A percentile compares a stretch with the other conserved stretches of the same genome.
phyloP scores from a whole-genome alignment of 371 early-diverging fungal genomes.

The Mortierella sp. region DNA sequence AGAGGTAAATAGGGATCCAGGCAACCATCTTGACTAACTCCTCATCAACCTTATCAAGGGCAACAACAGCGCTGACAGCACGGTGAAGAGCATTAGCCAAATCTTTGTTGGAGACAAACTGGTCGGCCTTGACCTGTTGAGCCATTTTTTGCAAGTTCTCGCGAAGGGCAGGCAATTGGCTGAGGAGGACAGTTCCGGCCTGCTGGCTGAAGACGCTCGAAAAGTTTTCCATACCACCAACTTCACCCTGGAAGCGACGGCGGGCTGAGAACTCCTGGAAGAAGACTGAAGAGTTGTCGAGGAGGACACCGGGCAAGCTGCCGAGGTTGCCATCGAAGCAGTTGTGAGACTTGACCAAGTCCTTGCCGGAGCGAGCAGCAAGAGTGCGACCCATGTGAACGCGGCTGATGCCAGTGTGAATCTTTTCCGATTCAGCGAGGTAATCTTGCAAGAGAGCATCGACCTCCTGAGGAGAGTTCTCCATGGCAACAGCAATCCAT shows the following conservation, averaged over 20 bases:
- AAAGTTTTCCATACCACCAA: constrained; percentile 66
- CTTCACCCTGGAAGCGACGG: constrained; percentile 70
- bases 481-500: constrained; percentile 75
- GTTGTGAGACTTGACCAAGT: constrained; percentile 63
- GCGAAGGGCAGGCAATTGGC: constrained; percentile 61
- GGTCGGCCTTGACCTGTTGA: constrained; percentile 62
- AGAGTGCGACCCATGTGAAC: constrained; percentile 82
- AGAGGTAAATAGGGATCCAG: constrained; percentile 89
- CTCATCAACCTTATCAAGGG: constrained; percentile 64
- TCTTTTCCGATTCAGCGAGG: constrained; percentile 69
- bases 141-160: constrained; percentile 57
- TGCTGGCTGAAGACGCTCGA: constrained; percentile 24
- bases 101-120: constrained; percentile 62
- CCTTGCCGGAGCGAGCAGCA: constrained; percentile 79
- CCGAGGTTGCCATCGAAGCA: constrained; percentile 59
- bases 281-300: constrained; percentile 72
- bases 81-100: constrained; percentile 66
- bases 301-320: constrained; percentile 59
- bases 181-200: constrained; percentile 39
- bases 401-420: constrained; percentile 62
- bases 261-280: constrained; percentile 71
- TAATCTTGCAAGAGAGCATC: constrained; percentile 78
- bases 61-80: constrained; percentile 60
- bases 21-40: constrained; percentile 86
- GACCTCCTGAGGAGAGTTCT: constrained; percentile 67